phyloP scores from a whole-genome alignment of 495 filamentous ascomycete species.

The Choiromyces venosus region DNA sequence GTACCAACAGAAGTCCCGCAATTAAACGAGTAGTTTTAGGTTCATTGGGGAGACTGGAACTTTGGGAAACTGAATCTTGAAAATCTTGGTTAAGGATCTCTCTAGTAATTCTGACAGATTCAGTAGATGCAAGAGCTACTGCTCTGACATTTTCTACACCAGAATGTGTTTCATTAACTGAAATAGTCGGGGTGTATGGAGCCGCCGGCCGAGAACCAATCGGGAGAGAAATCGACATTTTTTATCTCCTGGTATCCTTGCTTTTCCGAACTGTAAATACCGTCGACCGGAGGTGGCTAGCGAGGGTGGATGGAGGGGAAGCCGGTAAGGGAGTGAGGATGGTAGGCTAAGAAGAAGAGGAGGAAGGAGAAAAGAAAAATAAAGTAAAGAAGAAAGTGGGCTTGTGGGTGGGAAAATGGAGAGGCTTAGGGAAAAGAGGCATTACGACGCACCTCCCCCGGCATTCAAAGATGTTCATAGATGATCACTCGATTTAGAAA shows the following conservation, averaged over 20 bases:
- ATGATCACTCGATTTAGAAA: not conserved
- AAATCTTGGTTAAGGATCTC: not conserved
- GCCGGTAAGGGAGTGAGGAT: not conserved
- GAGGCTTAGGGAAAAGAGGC: not conserved
- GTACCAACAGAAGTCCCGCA: not conserved
- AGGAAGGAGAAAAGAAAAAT: not conserved
- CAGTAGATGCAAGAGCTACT: not conserved
- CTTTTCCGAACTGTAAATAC: not conserved
- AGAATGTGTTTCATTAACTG: not conserved
- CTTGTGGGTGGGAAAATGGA: not conserved
- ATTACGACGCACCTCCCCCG: not conserved
- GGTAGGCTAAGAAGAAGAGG: not conserved
- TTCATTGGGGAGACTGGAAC: not conserved
- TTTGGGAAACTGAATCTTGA: not conserved
- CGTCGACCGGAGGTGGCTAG: not conserved
- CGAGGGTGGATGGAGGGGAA: not conserved
- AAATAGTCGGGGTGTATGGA: not conserved
- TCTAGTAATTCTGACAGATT: not conserved
- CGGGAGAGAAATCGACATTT: not conserved
- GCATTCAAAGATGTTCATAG: not conserved
- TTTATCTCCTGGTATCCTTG: not conserved
- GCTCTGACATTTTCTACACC: not conserved
- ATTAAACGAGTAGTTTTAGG: not conserved
- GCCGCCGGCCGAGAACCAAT: not conserved
- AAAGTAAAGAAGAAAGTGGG: not conserved